Evolutionary conservation across 495 filamentous ascomycete species (phyloP).

Genomic region (Aspergillus coremiiformis): DNA sequence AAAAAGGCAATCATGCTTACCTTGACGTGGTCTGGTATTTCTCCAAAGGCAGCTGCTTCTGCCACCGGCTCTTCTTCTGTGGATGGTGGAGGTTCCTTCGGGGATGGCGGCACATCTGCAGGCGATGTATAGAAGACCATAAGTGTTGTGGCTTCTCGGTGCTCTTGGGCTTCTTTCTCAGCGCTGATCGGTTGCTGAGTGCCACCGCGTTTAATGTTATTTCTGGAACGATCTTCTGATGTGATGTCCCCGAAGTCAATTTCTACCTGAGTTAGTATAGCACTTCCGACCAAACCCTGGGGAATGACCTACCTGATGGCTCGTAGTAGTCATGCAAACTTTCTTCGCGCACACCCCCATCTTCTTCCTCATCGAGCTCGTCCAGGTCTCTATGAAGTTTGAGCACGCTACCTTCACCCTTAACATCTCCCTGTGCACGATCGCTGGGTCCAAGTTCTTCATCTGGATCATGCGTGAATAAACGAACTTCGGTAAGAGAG

Average conservation of each 20-base stretch:
- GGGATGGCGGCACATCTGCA: constrained; percentile 68
- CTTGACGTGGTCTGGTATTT: constrained; percentile 40
- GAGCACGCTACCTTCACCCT: constrained; percentile 71
- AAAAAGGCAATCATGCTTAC: constrained; percentile 24
- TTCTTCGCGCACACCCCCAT: constrained; percentile 42
- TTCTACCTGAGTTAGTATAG: constrained; percentile 23
- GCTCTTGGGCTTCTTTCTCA: constrained; percentile 60
- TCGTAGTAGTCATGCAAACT: constrained; percentile 36
- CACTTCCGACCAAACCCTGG: neutral
- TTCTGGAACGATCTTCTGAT: constrained; percentile 41
- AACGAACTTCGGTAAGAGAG: constrained; percentile 60
- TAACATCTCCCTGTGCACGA: constrained; percentile 59
- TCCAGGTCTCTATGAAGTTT: constrained; percentile 61
- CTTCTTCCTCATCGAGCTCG: constrained; percentile 62
- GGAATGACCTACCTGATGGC: constrained; percentile 32
- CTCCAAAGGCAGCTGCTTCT: constrained; percentile 41
- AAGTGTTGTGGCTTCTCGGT: constrained; percentile 68
- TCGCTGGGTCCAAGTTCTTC: constrained; percentile 68
- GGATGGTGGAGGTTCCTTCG: constrained; percentile 59
- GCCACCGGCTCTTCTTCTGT: constrained; percentile 29
- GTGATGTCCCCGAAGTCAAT: constrained; percentile 54
- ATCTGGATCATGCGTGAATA: constrained; percentile 73
- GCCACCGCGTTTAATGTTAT: constrained; percentile 60
- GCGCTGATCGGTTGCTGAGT: constrained; percentile 48
- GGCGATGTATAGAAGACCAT: constrained; percentile 73